Conservation (phyloP, 1,284 basidiomycete genomes). For the Cryptococcus deneoformans region DNA sequence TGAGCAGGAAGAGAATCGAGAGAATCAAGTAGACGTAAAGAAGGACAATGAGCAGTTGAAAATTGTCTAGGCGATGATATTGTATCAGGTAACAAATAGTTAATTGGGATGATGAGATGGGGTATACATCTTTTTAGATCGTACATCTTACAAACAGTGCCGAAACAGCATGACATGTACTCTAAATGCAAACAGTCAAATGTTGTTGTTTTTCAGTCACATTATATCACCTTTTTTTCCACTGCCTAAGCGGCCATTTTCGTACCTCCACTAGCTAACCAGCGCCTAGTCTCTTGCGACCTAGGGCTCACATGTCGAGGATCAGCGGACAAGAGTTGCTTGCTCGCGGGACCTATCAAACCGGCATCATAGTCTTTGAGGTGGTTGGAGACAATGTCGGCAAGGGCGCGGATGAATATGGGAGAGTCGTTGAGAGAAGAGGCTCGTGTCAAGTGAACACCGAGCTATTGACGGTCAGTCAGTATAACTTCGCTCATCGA, state of each 20-base stretch:
- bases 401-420: constrained; percentile 92
- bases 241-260: constrained; percentile 1
- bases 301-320: constrained; percentile 88
- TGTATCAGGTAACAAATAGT: too few species aligned
- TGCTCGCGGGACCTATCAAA: constrained; percentile 60
- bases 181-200: too few species aligned
- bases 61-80: background rate
- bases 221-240: background rate
- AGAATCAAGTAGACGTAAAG: background rate
- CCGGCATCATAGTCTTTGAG: constrained; percentile 59
- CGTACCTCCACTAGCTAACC: constrained; percentile 60
- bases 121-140: too few species aligned
- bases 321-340: constrained; percentile 84
- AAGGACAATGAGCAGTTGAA: constrained; percentile 1
- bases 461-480: constrained; percentile 58
- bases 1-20: background rate
- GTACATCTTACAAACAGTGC: too few species aligned
- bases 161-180: too few species aligned
- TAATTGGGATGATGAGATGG: too few species aligned
- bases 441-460: constrained; percentile 86
- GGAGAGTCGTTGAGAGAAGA: constrained; percentile 98
- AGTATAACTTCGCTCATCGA: background rate
- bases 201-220: background rate
- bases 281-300: constrained; percentile 82
- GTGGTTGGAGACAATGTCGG: constrained; percentile 86